Conservation (phyloP, 169 alveolate genomes). For the Plasmodium sp. region DNA sequence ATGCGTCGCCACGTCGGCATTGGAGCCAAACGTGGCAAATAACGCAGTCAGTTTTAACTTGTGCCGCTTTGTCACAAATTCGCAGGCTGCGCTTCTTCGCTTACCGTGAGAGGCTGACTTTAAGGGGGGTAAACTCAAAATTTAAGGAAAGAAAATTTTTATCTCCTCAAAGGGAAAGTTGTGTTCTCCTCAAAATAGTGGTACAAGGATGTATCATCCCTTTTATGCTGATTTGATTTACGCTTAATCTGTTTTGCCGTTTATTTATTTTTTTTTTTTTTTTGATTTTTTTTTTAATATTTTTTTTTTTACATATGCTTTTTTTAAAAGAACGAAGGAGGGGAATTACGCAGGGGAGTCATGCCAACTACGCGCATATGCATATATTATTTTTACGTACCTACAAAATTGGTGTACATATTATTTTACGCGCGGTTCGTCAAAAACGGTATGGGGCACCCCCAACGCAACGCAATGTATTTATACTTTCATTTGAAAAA, state of each 20-base stretch:
- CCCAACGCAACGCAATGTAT: not conserved
- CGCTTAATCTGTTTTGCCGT: not conserved
- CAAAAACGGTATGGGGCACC: not conserved
- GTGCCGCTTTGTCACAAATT: not conserved
- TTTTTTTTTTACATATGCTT: not conserved
- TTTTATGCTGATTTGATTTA: not conserved
- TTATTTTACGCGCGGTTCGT: not conserved
- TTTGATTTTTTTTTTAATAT: not conserved
- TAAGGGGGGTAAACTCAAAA: not conserved
- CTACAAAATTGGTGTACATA: conserved; percentile 1
- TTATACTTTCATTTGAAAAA: not conserved
- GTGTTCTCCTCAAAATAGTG: not conserved
- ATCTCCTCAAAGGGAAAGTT: not conserved
- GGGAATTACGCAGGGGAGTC: not conserved
- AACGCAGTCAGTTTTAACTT: not conserved
- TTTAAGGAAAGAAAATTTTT: not conserved
- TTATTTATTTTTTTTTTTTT: not conserved
- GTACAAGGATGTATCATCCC: not conserved
- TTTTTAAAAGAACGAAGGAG: not conserved
- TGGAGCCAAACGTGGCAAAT: not conserved
- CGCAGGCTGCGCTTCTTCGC: not conserved
- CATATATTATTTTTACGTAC: not conserved
- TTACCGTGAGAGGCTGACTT: not conserved
- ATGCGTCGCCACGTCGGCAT: not conserved
- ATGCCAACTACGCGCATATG: not conserved